phyloP scores from a whole-genome alignment of 2,329 filamentous ascomycete species.

The Phyllosticta paracitricarpa region DNA sequence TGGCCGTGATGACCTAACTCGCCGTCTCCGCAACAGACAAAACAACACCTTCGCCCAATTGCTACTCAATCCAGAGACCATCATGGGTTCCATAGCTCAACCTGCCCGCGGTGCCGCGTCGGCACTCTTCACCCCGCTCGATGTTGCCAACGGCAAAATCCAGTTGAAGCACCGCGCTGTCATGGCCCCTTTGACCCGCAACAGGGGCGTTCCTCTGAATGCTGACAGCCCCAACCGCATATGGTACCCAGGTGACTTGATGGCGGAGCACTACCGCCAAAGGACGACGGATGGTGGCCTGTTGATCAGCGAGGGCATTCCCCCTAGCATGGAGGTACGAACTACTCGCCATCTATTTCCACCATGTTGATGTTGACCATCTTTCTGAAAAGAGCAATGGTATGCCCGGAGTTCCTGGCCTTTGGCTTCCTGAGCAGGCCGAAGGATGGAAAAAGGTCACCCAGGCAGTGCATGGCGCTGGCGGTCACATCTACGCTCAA shows the following conservation, averaged over 20 bases:
- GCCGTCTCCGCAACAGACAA: not conserved
- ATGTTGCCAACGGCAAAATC: slow-evolving; percentile 24
- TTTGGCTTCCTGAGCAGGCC: slow-evolving; percentile 32
- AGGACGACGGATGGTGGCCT: slow-evolving; percentile 46
- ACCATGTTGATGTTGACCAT: not conserved
- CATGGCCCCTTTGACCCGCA: slow-evolving; percentile 32
- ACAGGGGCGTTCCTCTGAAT: slow-evolving; percentile 36
- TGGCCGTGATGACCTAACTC: not conserved
- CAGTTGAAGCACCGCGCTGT: slow-evolving; percentile 29
- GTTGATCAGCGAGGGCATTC: slow-evolving; percentile 49
- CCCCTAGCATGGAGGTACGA: slow-evolving; percentile 35
- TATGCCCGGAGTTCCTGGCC: slow-evolving; percentile 24
- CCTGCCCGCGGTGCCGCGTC: slow-evolving; percentile 17
- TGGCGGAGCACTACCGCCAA: slow-evolving; percentile 45
- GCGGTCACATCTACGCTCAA: slow-evolving; percentile 38
- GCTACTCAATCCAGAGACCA: not conserved
- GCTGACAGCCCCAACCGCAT: slow-evolving; percentile 37
- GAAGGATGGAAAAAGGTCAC: slow-evolving; percentile 42
- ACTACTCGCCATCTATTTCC: not conserved
- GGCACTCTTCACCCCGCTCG: slow-evolving; percentile 24
- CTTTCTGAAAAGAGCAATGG: slow-evolving; percentile 12
- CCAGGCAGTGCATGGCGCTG: slow-evolving; percentile 41
- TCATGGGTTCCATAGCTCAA: slow-evolving; percentile 3
- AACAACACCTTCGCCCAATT: not conserved
- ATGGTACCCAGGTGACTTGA: slow-evolving; percentile 39